Evolutionary conservation across 371 early-diverging fungal species (phyloP), one percentile per base, ranked within the genome.

Genomic region (Mitosporidium daphniae): DNA sequence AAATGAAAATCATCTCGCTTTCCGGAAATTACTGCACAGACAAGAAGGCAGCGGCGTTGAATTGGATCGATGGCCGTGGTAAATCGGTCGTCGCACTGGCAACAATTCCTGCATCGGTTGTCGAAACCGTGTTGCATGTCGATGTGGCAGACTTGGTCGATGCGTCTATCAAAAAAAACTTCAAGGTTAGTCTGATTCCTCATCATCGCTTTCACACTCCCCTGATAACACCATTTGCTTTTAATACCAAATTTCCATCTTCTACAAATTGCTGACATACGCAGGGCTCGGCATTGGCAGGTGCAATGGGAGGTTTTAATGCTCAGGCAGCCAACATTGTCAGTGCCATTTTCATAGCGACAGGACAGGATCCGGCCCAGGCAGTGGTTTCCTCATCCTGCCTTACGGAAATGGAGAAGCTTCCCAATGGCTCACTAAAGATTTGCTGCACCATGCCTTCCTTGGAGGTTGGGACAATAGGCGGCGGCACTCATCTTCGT

Each of bases 311-410:
- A 28, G 84, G 82, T 0, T 78, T 77, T 52, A 82, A 80, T 42
- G 78, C 78, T 3, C 84, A 82, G 32, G 80, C 84, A 1, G 72
- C 80, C 33, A 86, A 82, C 34, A 73, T 72, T 27, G 41, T 86
- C 31, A 77, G 84, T 0, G 80, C 80, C n/a, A 49, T 84, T 3
- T 86, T 58, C 37, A 27, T 86, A 8, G 89, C 89, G 1, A 67
- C 78, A 10, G 86, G 86, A 16, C 89, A 86, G 43, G 89, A 86
- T 37, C 78, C 82, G 1, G 89, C 80, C 1, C 89, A 86, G 36
- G 75, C 77, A 34, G 74, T 86, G 16, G 86, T 84, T 42, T 62
- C 64, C 18, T 70, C 72, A 8, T 65, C 67, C 33, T 89, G 89
- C 47, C 71, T 84, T 22, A 73, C 84, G 0, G 35, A 74, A 38